phyloP scores from a whole-genome alignment of 2,329 filamentous ascomycete genomes.

The Pseudogymnoascus sp. region DNA sequence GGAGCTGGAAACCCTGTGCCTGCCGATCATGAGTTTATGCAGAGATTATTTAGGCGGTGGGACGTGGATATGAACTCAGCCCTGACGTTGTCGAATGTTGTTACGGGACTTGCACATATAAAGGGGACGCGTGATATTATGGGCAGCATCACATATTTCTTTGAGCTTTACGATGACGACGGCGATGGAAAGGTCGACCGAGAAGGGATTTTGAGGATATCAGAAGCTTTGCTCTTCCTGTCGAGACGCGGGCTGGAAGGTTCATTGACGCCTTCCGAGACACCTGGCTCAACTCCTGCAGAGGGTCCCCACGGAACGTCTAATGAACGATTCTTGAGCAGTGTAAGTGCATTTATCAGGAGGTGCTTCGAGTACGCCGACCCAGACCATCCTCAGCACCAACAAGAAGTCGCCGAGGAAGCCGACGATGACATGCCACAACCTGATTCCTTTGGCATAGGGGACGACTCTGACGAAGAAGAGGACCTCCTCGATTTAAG shows the following conservation, averaged over 20 bases:
- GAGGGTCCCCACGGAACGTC: constrained; percentile 45
- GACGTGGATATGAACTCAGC: constrained; percentile 69
- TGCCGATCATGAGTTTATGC: constrained; percentile 91
- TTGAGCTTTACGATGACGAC: constrained; percentile 92
- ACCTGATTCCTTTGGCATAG: constrained; percentile 62
- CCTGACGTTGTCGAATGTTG: constrained; percentile 82
- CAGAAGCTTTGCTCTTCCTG: constrained; percentile 85
- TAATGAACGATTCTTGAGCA: constrained; percentile 84
- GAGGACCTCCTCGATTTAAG: constrained; percentile 54
- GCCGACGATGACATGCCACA: constrained; percentile 30
- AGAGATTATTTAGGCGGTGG: constrained; percentile 80
- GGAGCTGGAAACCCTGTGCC: constrained; percentile 55
- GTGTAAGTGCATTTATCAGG: constrained; percentile 90
- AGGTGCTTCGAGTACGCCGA: constrained; percentile 98
- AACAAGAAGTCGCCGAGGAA: constrained; percentile 29
- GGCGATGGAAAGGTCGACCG: constrained; percentile 85
- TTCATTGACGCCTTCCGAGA: constrained; percentile 36
- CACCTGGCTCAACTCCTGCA: constrained; percentile 16
- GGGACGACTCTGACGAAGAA: constrained; percentile 57
- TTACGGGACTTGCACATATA: constrained; percentile 79
- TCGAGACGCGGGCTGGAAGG: constrained; percentile 81
- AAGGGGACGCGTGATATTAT: constrained; percentile 95
- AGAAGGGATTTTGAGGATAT: constrained; percentile 90
- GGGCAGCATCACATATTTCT: constrained; percentile 96
- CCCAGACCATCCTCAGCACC: constrained; percentile 66